Evolutionary conservation across 352 stramenopile genomes (phyloP).

Genomic region (Phytophthora sp.): DNA sequence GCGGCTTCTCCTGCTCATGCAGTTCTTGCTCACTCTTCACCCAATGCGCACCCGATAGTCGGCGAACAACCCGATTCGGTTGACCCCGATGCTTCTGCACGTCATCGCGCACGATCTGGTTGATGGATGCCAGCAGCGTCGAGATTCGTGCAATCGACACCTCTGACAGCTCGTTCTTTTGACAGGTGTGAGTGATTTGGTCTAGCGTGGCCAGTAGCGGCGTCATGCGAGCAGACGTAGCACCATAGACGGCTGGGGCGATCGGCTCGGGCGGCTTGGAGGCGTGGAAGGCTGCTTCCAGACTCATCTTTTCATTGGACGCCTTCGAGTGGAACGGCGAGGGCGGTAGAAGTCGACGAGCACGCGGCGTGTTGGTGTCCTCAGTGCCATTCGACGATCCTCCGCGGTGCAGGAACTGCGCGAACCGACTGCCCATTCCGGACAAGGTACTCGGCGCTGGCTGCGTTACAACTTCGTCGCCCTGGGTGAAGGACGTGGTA

Average conservation of each 20-base stretch:
- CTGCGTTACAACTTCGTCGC: constrained; percentile 5
- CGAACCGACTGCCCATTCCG: constrained; percentile 34
- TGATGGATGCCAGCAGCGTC: constrained; percentile 68
- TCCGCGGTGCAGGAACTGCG: constrained; percentile 42
- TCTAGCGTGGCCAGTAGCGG: constrained; percentile 48
- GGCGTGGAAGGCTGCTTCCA: constrained; percentile 31
- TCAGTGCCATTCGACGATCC: constrained; percentile 9
- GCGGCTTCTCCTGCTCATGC: constrained; percentile 23
- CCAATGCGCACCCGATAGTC: constrained; percentile 39
- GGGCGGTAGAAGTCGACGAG: constrained; percentile 22
- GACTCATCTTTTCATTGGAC: constrained; percentile 25
- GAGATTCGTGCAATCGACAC: constrained; percentile 69
- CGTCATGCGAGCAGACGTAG: constrained; percentile 42
- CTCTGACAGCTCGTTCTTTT: constrained; percentile 66
- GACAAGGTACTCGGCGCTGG: constrained; percentile 14
- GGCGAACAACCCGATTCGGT: constrained; percentile 47
- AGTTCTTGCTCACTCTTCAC: constrained; percentile 35
- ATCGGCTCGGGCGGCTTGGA: constrained; percentile 20
- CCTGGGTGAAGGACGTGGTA: constrained; percentile 31
- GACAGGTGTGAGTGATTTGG: constrained; percentile 58
- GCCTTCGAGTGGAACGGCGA: constrained; percentile 32
- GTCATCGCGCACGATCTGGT: constrained; percentile 73
- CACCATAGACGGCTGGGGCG: constrained; percentile 19
- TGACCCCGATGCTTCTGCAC: constrained; percentile 50
- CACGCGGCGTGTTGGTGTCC: constrained; percentile 13